These are phyloP conservation scores for Rubroboletus satanas DNA, from an alignment of 768 basidiomycete genomes.

Conservation along the genomic window DNA sequence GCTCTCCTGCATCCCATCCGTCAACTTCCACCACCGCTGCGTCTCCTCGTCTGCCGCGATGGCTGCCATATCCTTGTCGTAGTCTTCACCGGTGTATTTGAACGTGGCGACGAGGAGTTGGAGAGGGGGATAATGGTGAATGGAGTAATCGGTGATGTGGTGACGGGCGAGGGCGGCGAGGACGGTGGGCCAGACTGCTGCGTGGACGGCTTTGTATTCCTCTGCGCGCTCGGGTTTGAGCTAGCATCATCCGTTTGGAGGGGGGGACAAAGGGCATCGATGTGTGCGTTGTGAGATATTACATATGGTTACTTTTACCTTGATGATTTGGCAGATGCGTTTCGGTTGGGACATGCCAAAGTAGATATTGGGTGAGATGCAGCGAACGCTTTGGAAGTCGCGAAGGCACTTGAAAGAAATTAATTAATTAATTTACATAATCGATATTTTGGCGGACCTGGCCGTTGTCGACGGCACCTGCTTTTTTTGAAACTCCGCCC, in stretches of 20 bases:
- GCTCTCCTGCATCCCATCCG: conserved; percentile 75
- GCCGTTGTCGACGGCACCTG: not conserved
- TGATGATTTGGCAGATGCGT: conserved; percentile 71
- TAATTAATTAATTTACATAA: not conserved
- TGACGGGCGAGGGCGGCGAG: conserved; percentile 57
- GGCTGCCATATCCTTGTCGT: conserved; percentile 59
- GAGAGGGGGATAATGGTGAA: conserved; percentile 60
- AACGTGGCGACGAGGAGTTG: conserved; percentile 74
- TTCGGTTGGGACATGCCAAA: conserved; percentile 30
- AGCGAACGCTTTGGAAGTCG: not conserved
- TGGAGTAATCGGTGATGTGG: conserved; percentile 73
- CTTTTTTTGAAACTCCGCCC: conserved; percentile 31
- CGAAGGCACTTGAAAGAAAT: no score
- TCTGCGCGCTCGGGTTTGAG: conserved; percentile 49
- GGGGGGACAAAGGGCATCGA: no score
- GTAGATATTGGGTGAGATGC: no score
- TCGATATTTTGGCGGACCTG: not conserved
- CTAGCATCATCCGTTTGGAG: no score
- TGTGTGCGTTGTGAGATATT: no score
- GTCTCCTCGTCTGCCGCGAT: conserved; percentile 66
- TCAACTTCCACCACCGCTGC: conserved; percentile 73
- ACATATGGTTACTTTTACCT: conserved; percentile 37
- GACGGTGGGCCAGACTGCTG: conserved; percentile 65
- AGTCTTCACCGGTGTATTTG: conserved; percentile 68
- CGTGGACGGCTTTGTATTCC: conserved; percentile 58